Evolutionary conservation across 441 rosid species (phyloP).

Genomic region (Pelargonium australe): DNA sequence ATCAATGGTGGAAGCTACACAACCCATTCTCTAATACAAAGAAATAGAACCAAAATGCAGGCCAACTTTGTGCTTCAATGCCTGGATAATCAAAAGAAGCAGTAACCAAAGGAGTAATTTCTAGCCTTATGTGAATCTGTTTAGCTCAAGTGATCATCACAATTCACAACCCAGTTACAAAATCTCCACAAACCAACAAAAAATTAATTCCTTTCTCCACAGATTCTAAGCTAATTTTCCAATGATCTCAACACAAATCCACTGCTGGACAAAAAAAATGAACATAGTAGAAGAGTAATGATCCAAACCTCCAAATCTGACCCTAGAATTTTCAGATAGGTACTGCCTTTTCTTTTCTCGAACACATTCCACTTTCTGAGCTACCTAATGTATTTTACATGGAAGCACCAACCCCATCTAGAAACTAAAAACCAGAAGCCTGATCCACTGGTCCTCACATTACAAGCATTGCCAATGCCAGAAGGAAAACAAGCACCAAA

Average conservation of each 20-base stretch:
- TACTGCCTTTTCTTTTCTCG: too few relatives aligned
- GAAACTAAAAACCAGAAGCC: neutral
- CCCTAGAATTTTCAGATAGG: neutral
- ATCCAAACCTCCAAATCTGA: neutral
- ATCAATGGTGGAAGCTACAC: conserved; percentile 74
- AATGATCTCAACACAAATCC: neutral
- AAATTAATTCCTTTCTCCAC: neutral
- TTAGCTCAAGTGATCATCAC: neutral
- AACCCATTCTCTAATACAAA: conserved; percentile 53
- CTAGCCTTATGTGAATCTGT: neutral
- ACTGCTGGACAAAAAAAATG: neutral
- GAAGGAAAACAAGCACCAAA: neutral
- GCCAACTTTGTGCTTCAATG: neutral
- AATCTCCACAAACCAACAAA: conserved; percentile 7
- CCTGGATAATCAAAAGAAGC: conserved; percentile 5
- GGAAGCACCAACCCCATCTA: neutral
- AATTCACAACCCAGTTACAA: conserved; percentile 15
- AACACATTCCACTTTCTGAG: too few relatives aligned
- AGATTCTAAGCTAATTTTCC: neutral
- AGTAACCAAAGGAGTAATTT: neutral
- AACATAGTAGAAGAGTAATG: neutral
- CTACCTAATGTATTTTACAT: neutral
- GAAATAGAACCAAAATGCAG: conserved; percentile 11
- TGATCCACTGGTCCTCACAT: neutral
- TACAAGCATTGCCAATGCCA: neutral